phyloP scores from a whole-genome alignment of 768 basidiomycete species.

The Pleurotus ostreatus region DNA sequence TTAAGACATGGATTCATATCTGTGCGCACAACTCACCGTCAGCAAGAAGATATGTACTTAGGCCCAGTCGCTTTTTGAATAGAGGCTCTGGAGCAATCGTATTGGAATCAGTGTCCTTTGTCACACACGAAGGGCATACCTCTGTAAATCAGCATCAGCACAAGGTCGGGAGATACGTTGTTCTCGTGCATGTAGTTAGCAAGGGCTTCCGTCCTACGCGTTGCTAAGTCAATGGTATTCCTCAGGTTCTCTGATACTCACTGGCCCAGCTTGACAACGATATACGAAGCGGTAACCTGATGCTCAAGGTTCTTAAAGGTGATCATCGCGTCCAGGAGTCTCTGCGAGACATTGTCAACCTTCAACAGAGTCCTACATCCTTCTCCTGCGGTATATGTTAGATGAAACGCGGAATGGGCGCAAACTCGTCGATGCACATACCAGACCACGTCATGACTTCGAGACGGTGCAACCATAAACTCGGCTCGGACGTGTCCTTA shows the following conservation, averaged over 20 bases:
- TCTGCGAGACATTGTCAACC: neutral
- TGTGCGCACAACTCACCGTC: neutral
- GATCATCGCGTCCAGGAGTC: neutral
- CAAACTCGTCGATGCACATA: neutral
- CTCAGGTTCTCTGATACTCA: neutral
- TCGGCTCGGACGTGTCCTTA: neutral
- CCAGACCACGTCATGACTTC: constrained; percentile 6
- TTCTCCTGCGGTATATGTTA: neutral
- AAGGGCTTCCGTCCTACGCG: neutral
- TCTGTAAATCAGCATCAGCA: neutral
- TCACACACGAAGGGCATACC: neutral
- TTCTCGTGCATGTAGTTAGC: neutral
- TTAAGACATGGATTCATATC: neutral
- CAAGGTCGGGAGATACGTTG: neutral
- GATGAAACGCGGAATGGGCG: neutral
- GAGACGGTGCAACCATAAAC: constrained; percentile 1
- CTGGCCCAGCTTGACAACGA: constrained; percentile 2
- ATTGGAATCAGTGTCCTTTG: no score
- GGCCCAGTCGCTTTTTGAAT: neutral
- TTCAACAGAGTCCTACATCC: neutral
- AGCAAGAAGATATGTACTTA: neutral
- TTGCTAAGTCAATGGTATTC: neutral
- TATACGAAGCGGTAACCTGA: neutral
- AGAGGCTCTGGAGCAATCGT: neutral
- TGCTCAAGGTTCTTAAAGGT: neutral